Percentiles rank a stretch among this genome's conserved stretches.
These are phyloP conservation scores for Globisporangium rhizosaccharum DNA, from an alignment of 352 stramenopile genomes.

Conservation along the genomic window DNA sequence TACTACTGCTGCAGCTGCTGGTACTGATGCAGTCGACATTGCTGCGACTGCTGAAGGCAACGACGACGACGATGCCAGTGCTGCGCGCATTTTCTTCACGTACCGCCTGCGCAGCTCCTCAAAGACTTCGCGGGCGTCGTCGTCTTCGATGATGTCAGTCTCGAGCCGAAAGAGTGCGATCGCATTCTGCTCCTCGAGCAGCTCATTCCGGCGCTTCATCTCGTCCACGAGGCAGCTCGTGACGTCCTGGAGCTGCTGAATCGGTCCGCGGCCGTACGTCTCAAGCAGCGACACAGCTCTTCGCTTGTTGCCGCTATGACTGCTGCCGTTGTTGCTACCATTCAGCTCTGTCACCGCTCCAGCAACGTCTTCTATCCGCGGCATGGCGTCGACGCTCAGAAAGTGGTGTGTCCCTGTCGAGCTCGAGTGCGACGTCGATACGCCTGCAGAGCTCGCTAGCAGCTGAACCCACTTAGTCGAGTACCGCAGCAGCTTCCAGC, in stretches of 20 bases:
- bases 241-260: conserved; percentile 24
- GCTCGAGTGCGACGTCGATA: conserved; percentile 11
- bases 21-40: background rate
- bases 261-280: background rate
- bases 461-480: conserved; percentile 62
- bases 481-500: conserved; percentile 62
- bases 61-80: background rate
- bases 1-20: background rate
- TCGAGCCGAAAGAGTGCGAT: conserved; percentile 60
- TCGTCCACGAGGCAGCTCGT: conserved; percentile 39
- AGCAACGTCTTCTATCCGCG: conserved; percentile 7
- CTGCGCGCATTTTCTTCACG: conserved; percentile 44
- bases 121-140: conserved; percentile 46
- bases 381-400: conserved; percentile 7
- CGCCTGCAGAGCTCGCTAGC: conserved; percentile 34
- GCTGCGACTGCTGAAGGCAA: too few relatives aligned
- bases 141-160: conserved; percentile 39
- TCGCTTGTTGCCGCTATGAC: background rate
- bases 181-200: conserved; percentile 72
- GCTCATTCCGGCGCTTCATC: conserved; percentile 51
- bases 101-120: conserved; percentile 42
- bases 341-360: background rate
- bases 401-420: conserved; percentile 1
- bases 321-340: background rate
- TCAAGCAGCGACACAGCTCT: conserved; percentile 10